phyloP scores from a whole-genome alignment of 169 alveolate genomes.

The Cryptosporidium parvum region DNA sequence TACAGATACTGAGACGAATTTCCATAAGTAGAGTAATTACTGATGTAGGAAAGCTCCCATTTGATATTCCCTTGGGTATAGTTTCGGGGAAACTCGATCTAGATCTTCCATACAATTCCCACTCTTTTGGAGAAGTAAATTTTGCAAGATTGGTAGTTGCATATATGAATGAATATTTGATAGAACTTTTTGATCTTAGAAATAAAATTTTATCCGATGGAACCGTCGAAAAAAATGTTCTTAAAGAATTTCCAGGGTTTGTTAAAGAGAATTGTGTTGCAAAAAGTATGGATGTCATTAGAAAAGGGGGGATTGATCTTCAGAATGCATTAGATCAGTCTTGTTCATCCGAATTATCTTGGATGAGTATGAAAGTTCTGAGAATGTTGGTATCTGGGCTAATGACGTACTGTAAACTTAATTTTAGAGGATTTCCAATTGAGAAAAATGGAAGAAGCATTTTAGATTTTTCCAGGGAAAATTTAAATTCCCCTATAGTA shows the following conservation, averaged over 20 bases:
- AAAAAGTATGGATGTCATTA: constrained; percentile 16
- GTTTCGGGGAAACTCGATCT: constrained; percentile 41
- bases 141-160: constrained; percentile 68
- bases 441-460: constrained; percentile 26
- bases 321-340: constrained; percentile 38
- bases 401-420: constrained; percentile 57
- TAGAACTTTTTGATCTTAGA: constrained; percentile 33
- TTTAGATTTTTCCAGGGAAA: constrained; percentile 30
- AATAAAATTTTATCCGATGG: constrained; percentile 3
- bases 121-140: constrained; percentile 50
- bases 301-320: constrained; percentile 36
- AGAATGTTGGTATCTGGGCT: constrained; percentile 45
- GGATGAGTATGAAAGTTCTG: constrained; percentile 20
- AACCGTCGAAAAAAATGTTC: background rate
- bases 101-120: constrained; percentile 34
- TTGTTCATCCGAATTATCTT: constrained; percentile 26
- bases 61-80: constrained; percentile 67
- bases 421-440: constrained; percentile 26
- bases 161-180: constrained; percentile 53
- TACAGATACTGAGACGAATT: constrained; percentile 19
- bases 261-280: constrained; percentile 44
- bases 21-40: constrained; percentile 43
- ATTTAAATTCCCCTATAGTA: constrained; percentile 15
- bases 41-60: constrained; percentile 38
- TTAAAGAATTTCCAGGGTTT: background rate